Evolutionary conservation across 805 yeast species (phyloP).

Genomic region (Grigorovia jiainica): DNA sequence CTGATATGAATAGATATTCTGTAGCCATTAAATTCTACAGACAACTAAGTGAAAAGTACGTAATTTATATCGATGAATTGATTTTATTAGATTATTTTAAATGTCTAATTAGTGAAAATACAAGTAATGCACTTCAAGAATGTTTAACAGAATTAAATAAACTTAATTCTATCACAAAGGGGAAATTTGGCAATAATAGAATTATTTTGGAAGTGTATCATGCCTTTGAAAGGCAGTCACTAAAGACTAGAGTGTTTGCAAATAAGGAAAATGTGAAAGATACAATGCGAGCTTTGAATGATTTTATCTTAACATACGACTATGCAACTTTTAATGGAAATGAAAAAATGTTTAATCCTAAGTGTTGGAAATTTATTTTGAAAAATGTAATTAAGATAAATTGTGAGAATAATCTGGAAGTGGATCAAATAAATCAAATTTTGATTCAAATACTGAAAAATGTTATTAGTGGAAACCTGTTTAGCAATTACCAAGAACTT

Average conservation of each 20-base stretch:
- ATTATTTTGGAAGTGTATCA: conserved; percentile 15
- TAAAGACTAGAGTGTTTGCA: conserved; percentile 9
- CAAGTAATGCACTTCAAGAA: conserved; percentile 12
- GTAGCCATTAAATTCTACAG: conserved; percentile 13
- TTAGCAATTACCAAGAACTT: too few species aligned
- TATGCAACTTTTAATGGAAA: not conserved
- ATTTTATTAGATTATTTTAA: conserved; percentile 6
- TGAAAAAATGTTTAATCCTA: conserved; percentile 8
- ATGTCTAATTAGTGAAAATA: conserved; percentile 6
- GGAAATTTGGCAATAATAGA: conserved; percentile 10
- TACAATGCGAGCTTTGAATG: conserved; percentile 8
- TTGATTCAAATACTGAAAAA: not conserved
- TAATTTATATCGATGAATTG: not conserved
- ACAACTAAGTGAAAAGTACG: not conserved
- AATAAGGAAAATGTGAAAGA: conserved; percentile 6
- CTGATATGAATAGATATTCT: conserved; percentile 10
- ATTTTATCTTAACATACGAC: conserved; percentile 8
- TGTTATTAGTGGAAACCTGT: not conserved
- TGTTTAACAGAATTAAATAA: conserved; percentile 10
- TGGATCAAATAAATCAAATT: not conserved
- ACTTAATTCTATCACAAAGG: conserved; percentile 7
- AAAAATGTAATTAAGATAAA: not conserved
- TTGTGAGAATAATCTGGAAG: not conserved
- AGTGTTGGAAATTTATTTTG: conserved; percentile 22
- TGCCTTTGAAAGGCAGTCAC: conserved; percentile 20